Conservation (phyloP, 108 stramenopile species). For the Epithemia pelagica region DNA sequence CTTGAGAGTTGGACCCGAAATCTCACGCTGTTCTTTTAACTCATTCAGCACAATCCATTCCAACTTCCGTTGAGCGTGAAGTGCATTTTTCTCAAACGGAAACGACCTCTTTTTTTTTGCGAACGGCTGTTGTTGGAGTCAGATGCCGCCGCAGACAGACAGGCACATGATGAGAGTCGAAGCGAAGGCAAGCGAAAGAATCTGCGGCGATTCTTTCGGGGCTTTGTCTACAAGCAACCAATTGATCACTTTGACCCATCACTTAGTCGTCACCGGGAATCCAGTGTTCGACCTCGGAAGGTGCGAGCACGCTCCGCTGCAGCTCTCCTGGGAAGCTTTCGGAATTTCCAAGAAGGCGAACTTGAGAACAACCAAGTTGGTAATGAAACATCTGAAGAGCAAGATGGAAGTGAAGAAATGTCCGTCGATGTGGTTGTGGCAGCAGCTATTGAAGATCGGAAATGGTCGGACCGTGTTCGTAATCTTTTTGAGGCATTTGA, state of each 20-base stretch:
- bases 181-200: no score
- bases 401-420: no score
- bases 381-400: conserved; percentile 16
- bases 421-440: conserved; percentile 28
- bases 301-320: conserved; percentile 24
- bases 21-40: no score
- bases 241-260: neutral
- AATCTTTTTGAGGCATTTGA: conserved; percentile 41
- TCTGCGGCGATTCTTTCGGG: neutral
- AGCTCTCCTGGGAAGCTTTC: conserved; percentile 17
- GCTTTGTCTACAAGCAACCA: neutral
- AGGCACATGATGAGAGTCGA: no score
- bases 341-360: conserved; percentile 20
- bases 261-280: neutral
- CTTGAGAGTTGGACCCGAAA: no score
- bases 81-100: conserved; percentile 37
- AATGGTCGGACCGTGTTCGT: conserved; percentile 21
- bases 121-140: conserved; percentile 36
- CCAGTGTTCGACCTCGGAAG: neutral
- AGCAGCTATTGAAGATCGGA: conserved; percentile 28
- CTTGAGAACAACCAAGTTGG: conserved; percentile 60
- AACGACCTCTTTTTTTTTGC: conserved; percentile 56
- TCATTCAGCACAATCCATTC: conserved; percentile 80
- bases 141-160: no score
- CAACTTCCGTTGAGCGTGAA: conserved; percentile 35